Base-by-base conservation (phyloP, 1,284 basidiomycete species). In the Cutaneotrichosporon sp. region DNA sequence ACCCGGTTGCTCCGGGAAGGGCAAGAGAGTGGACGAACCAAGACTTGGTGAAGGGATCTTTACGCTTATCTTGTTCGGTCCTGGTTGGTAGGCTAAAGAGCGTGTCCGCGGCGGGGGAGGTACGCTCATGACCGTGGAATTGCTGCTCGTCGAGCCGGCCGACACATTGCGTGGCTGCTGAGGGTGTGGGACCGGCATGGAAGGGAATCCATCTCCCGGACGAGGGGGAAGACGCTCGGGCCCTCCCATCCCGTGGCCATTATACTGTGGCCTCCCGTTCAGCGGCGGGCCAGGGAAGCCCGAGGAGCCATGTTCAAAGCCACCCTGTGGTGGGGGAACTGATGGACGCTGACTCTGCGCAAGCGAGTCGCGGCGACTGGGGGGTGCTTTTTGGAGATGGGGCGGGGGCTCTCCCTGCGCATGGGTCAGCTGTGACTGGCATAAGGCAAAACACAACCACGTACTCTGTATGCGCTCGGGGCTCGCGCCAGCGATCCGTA, bases 91-190 rank as follows among this genome's bases (percentile, higher is more conserved):
- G 37, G 52, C 46, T n/a, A 56, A 26, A 16, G 54, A 56, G 20
- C 54, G 46, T 32, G n/a, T n/a, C n/a, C n/a, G n/a, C n/a, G 54
- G 46, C 14, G 50, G 50, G 14, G 54, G 54, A 19, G 54, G 54
- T 19, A 56, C 46, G 20, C 31, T 49, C 8, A 50, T 35, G 29
- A 46, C 33, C 6, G 46, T 38, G 17, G 42, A 19, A 25, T 37
- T 51, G 46, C 45, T 47, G 26, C 44, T 25, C 11, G 44, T 24
- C 33, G 54, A 51, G 10, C 39, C 48, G 10, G 42, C 50, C 1
- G 50, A 52, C 46, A 49, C 37, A 31, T 46, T 52, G 19, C 54
- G 39, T n/a, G 53, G 52, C 27, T 52, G 46, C 19, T 34, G 31
- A 10, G 51, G 14, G 38, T 46, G 48, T 6, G 53, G 53, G 17